A percentile compares a stretch with the other conserved stretches of the same genome.
Evolutionary conservation across 805 yeast genomes (phyloP).

Genomic region (Ogataea methanolica): DNA sequence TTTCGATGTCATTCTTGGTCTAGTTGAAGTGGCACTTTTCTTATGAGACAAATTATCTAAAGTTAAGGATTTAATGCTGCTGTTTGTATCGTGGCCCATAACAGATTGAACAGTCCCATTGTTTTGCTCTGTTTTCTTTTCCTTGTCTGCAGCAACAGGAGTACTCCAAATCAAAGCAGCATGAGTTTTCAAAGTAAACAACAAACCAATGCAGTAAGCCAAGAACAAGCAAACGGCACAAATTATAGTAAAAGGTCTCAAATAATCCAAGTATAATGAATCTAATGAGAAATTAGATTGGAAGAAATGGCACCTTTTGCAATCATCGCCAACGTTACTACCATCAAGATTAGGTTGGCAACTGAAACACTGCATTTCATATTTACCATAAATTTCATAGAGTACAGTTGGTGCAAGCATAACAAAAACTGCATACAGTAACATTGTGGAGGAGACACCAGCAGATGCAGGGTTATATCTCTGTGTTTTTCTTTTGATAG

Average conservation of each 20-base stretch:
- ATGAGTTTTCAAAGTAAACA: slow-evolving; percentile 92
- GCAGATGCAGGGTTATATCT: slow-evolving; percentile 94
- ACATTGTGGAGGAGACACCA: slow-evolving; percentile 95
- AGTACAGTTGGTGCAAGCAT: slow-evolving; percentile 91
- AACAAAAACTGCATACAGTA: slow-evolving; percentile 82
- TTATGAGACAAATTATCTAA: slow-evolving; percentile 12
- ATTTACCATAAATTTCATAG: slow-evolving; percentile 85
- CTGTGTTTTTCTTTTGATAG: slow-evolving; percentile 86
- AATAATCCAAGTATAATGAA: slow-evolving; percentile 55
- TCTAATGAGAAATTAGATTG: slow-evolving; percentile 76
- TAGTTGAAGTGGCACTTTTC: slow-evolving; percentile 2
- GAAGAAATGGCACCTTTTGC: slow-evolving; percentile 68
- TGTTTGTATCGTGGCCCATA: slow-evolving; percentile 14
- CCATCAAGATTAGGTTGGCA: slow-evolving; percentile 33
- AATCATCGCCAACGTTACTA: slow-evolving; percentile 33
- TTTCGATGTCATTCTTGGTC: not conserved
- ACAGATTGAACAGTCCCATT: slow-evolving; percentile 1
- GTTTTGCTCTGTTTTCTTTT: slow-evolving; percentile 21
- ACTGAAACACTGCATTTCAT: slow-evolving; percentile 65
- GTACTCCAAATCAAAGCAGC: slow-evolving; percentile 95
- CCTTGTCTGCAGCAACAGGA: slow-evolving; percentile 40
- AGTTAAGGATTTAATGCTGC: slow-evolving; percentile 24
- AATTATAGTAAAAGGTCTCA: slow-evolving; percentile 75
- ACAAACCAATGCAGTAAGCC: slow-evolving; percentile 83
- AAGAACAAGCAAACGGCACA: slow-evolving; percentile 78